Evolutionary conservation across 148 eudicot genomes (phyloP).

Genomic region (Cornus suecica): DNA sequence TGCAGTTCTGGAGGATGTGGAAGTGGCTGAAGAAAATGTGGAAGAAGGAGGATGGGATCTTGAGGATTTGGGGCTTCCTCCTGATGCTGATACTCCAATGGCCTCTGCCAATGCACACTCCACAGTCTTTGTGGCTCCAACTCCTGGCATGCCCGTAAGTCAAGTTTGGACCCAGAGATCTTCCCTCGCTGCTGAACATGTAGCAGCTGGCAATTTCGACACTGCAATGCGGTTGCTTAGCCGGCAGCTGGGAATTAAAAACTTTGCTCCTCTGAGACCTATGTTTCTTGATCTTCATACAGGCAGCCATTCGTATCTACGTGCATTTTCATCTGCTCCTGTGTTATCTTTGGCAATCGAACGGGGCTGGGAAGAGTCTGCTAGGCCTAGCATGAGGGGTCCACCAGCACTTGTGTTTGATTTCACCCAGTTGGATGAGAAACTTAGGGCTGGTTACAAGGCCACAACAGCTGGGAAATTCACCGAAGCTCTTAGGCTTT

Average conservation of each 20-base stretch:
- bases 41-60: slow-evolving; percentile 92
- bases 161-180: slow-evolving; percentile 92
- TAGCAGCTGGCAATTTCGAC: slow-evolving; percentile 92
- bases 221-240: slow-evolving; percentile 83
- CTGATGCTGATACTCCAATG: slow-evolving; percentile 81
- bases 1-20: slow-evolving; percentile 33
- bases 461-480: slow-evolving; percentile 80
- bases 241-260: slow-evolving; percentile 80
- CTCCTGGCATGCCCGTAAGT: slow-evolving; percentile 85
- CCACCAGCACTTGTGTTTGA: slow-evolving; percentile 74
- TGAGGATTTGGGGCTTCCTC: slow-evolving; percentile 90
- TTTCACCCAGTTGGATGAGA: slow-evolving; percentile 82
- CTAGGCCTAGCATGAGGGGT: slow-evolving; percentile 72
- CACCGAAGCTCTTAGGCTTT: slow-evolving; percentile 67
- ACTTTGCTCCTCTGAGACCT: slow-evolving; percentile 66
- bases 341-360: slow-evolving; percentile 69
- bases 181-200: slow-evolving; percentile 92
- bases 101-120: slow-evolving; percentile 43
- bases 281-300: slow-evolving; percentile 74
- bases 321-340: slow-evolving; percentile 66
- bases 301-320: slow-evolving; percentile 72
- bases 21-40: slow-evolving; percentile 45
- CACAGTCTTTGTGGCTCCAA: slow-evolving; percentile 57
- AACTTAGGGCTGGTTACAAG: slow-evolving; percentile 69
- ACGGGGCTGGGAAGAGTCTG: slow-evolving; percentile 82